A percentile compares a stretch with the other conserved stretches of the same genome.
phyloP scores from a whole-genome alignment of 2,329 filamentous ascomycete genomes.

The Talaromyces sp. region DNA sequence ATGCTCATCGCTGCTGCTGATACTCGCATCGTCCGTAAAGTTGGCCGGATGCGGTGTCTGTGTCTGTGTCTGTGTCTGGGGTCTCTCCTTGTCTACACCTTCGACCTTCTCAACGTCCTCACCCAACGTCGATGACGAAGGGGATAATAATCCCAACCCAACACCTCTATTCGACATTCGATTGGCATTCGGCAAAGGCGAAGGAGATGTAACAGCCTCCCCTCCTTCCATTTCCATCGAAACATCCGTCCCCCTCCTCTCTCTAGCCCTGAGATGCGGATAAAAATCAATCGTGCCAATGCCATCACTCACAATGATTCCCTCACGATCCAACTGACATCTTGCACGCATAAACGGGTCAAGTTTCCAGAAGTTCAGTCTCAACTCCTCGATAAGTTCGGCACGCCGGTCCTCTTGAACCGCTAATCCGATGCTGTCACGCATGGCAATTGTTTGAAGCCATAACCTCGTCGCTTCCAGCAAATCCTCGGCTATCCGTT shows the following conservation, averaged over 20 bases:
- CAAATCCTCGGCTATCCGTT: constrained; percentile 66
- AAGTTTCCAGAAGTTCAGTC: constrained; percentile 79
- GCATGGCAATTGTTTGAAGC: constrained; percentile 57
- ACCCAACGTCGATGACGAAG: constrained; percentile 3
- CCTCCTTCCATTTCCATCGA: not conserved
- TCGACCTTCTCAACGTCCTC: not conserved
- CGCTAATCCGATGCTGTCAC: constrained; percentile 44
- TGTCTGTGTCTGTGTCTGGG: not conserved
- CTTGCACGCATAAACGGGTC: constrained; percentile 83
- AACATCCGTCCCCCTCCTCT: not conserved
- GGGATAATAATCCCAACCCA: constrained; percentile 5
- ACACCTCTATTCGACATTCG: not conserved
- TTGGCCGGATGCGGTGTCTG: not conserved
- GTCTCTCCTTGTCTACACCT: not conserved
- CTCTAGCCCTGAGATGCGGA: constrained; percentile 30
- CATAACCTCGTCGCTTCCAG: constrained; percentile 72
- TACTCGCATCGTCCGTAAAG: constrained; percentile 1
- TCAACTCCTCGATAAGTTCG: constrained; percentile 62
- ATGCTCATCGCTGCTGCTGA: not conserved
- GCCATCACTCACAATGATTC: constrained; percentile 58
- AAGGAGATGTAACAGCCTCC: constrained; percentile 4
- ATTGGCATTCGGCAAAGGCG: not conserved
- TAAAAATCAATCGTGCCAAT: constrained; percentile 72
- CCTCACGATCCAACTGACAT: constrained; percentile 75
- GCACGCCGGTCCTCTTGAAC: constrained; percentile 58